These are phyloP conservation scores for Globisporangium solare DNA, from an alignment of 352 stramenopile species.

Conservation along the genomic window DNA sequence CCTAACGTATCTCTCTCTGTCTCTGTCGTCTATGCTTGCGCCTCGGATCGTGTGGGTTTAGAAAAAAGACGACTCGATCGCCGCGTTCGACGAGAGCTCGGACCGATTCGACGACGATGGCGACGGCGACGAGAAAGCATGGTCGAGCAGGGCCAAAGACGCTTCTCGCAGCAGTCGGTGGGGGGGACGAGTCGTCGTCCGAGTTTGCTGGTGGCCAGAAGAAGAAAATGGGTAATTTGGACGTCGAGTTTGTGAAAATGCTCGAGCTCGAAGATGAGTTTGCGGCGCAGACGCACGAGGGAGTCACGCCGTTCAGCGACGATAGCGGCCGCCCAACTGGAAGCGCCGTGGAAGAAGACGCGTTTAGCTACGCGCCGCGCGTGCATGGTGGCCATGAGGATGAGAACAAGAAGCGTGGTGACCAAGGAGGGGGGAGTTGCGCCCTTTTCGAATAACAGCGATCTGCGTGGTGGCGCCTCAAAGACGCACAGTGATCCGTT, in stretches of 20 bases:
- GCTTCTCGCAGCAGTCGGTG: slow-evolving; percentile 5
- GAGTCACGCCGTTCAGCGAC: slow-evolving; percentile 6
- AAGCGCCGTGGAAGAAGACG: neutral
- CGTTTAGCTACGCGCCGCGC: slow-evolving; percentile 13
- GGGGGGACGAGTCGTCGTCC: slow-evolving; percentile 21
- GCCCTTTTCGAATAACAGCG: neutral
- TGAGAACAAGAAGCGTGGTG: neutral
- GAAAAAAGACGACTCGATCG: slow-evolving; percentile 34
- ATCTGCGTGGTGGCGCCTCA: too few relatives aligned
- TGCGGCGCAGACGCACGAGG: neutral
- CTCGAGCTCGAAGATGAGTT: slow-evolving; percentile 46
- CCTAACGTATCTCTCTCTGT: too few relatives aligned
- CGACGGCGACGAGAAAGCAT: slow-evolving; percentile 17
- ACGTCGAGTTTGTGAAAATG: slow-evolving; percentile 69
- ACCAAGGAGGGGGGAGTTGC: neutral
- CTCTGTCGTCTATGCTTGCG: neutral
- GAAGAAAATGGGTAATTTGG: slow-evolving; percentile 35
- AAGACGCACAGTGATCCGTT: slow-evolving; percentile 9
- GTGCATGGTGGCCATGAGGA: slow-evolving; percentile 4
- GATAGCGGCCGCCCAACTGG: slow-evolving; percentile 4
- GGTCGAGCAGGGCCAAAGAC: slow-evolving; percentile 16
- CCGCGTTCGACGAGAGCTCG: slow-evolving; percentile 12
- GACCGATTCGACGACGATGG: slow-evolving; percentile 25
- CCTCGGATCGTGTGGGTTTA: slow-evolving; percentile 12
- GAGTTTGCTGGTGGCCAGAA: slow-evolving; percentile 13